Conservation (phyloP, 2,329 filamentous ascomycete species). For the Aschersonia sp. region DNA sequence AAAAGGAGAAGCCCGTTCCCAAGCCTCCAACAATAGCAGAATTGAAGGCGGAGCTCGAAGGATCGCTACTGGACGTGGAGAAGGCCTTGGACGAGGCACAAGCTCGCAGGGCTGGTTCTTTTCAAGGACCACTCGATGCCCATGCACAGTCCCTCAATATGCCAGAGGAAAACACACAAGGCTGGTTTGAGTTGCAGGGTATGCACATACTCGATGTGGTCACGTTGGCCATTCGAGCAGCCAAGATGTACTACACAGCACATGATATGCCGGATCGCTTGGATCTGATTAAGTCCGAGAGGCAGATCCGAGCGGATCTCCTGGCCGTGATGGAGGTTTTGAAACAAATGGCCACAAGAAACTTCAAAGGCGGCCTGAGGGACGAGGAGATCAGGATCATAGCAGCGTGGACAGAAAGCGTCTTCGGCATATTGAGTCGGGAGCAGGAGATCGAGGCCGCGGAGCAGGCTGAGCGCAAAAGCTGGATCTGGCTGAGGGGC, state of each 20-base stretch:
- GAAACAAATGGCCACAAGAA: conserved; percentile 79
- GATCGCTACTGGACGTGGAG: conserved; percentile 53
- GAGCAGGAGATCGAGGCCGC: conserved; percentile 66
- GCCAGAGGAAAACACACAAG: conserved; percentile 36
- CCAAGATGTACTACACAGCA: conserved; percentile 90
- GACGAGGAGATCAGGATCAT: conserved; percentile 67
- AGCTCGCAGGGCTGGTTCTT: conserved; percentile 18
- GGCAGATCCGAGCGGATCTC: conserved; percentile 69
- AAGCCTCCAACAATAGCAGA: conserved; percentile 74
- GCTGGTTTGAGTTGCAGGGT: conserved; percentile 79
- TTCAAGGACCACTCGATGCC: conserved; percentile 12
- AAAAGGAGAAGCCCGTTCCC: conserved; percentile 65
- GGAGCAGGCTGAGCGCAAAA: conserved; percentile 54
- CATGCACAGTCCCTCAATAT: conserved; percentile 20
- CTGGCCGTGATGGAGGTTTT: conserved; percentile 79
- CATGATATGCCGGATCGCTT: conserved; percentile 79
- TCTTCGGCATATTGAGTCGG: conserved; percentile 59
- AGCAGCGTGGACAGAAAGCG: conserved; percentile 62
- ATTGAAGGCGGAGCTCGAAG: conserved; percentile 53
- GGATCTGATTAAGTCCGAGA: conserved; percentile 78
- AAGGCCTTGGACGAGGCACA: conserved; percentile 50
- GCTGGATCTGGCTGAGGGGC: conserved; percentile 67
- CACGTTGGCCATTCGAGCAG: conserved; percentile 88
- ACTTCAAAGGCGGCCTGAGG: conserved; percentile 71
- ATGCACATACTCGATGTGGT: conserved; percentile 86